These are phyloP conservation scores for Hordeum vulgare DNA, from an alignment of 176 grass and related monocot genomes.

Conservation along the genomic window MorexV3_pseudomolecules_assembly NC_058524.1:617925280-617925779, in stretches of 20 bases:
- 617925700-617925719: conserved; percentile 72
- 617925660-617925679: not conserved
- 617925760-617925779: conserved; percentile 84
- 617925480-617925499: conserved; percentile 14
- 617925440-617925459: conserved; percentile 47
- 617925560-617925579: conserved; percentile 39
- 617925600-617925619: conserved; percentile 50
- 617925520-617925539: conserved; percentile 66
- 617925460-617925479: conserved; percentile 41
- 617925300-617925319: not conserved
- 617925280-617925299: too few relatives aligned
- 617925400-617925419: conserved; percentile 8
- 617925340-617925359: not conserved
- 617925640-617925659: not conserved
- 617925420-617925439: conserved; percentile 60
- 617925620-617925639: conserved; percentile 34
- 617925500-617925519: not conserved
- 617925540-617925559: conserved; percentile 3
- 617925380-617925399: conserved; percentile 4
- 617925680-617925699: conserved; percentile 43
- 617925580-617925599: conserved; percentile 38
- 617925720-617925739: conserved; percentile 68
- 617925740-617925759: conserved; percentile 91
- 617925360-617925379: not conserved
- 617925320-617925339: not conserved